Percentiles rank a stretch among this genome's conserved stretches.
These are phyloP conservation scores for Metschnikowia borealis DNA, from an alignment of 805 yeast genomes.

Conservation along the genomic window DNA sequence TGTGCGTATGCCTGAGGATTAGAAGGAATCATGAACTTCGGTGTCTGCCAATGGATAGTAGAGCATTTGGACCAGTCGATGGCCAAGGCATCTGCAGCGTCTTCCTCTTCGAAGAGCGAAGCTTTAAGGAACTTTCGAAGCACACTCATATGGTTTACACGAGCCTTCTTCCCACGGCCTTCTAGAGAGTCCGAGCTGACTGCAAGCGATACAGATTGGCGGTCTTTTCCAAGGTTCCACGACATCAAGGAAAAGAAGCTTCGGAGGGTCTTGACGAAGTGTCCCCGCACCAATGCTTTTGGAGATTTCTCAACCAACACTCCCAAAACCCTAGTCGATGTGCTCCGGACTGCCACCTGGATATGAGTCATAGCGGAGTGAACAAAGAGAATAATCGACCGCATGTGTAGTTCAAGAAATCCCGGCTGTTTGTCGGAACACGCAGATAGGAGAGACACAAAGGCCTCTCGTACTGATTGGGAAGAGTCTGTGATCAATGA, in stretches of 20 bases:
- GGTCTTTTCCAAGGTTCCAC: conserved; percentile 55
- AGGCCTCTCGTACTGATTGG: conserved; percentile 56
- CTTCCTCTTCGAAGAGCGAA: conserved; percentile 34
- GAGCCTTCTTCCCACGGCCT: conserved; percentile 33
- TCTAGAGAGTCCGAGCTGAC: conserved; percentile 31
- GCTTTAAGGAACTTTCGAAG: conserved; percentile 42
- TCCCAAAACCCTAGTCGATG: conserved; percentile 64
- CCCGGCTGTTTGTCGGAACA: conserved; percentile 50
- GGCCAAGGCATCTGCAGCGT: conserved; percentile 13
- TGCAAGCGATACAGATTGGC: conserved; percentile 33
- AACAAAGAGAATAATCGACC: conserved; percentile 63
- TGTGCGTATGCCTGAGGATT: conserved; percentile 62
- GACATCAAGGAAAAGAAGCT: conserved; percentile 67
- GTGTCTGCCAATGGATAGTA: conserved; percentile 45
- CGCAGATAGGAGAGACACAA: conserved; percentile 44
- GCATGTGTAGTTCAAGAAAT: conserved; percentile 56
- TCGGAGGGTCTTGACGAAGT: conserved; percentile 67
- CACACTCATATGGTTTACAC: conserved; percentile 38
- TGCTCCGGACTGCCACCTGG: conserved; percentile 66
- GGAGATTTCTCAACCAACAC: conserved; percentile 54
- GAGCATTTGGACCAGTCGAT: conserved; percentile 15
- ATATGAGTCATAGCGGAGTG: conserved; percentile 95
- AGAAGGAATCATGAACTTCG: conserved; percentile 46
- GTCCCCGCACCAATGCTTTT: conserved; percentile 52
- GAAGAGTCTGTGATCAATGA: conserved; percentile 70